These are phyloP conservation scores for Pleurostoma richardsiae DNA, from an alignment of 2,329 filamentous ascomycete species.

Conservation along the genomic window DNA sequence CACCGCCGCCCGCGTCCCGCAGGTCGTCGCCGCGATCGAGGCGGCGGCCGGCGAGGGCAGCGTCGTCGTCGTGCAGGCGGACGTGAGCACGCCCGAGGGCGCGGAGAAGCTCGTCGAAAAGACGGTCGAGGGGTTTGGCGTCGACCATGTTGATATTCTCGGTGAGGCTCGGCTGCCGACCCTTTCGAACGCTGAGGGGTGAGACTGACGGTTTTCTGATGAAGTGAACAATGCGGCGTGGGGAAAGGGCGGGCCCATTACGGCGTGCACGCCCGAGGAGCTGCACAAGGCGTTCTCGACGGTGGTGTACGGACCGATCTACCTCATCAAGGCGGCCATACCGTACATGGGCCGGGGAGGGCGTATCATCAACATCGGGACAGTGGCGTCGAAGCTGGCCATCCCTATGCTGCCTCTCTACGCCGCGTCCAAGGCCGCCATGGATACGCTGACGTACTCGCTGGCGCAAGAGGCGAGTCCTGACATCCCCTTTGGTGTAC, in stretches of 20 bases:
- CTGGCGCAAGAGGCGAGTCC: constrained; percentile 25
- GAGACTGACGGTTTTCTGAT: background rate
- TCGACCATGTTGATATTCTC: constrained; percentile 33
- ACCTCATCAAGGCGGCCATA: constrained; percentile 24
- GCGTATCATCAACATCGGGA: constrained; percentile 26
- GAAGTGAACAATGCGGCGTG: constrained; percentile 32
- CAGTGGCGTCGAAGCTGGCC: constrained; percentile 15
- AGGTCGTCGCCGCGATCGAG: constrained; percentile 19
- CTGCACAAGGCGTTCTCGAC: constrained; percentile 21
- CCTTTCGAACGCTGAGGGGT: no score
- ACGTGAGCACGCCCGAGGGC: constrained; percentile 24
- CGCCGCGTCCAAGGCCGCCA: constrained; percentile 25
- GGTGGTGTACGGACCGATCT: constrained; percentile 28
- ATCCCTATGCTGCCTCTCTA: constrained; percentile 14
- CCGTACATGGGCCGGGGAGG: constrained; percentile 28
- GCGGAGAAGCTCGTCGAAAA: constrained; percentile 24
- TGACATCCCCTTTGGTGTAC: no score
- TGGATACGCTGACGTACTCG: constrained; percentile 25
- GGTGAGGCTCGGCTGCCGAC: constrained; percentile 16
- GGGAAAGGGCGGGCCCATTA: constrained; percentile 10
- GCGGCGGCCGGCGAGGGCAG: constrained; percentile 19
- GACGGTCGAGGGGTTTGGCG: constrained; percentile 24
- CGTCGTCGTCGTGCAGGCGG: constrained; percentile 23
- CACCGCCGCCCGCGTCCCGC: constrained; percentile 19
- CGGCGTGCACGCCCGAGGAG: constrained; percentile 16